phyloP scores from a whole-genome alignment of 148 eudicot genomes.

The Camellia granthamiana region DNA sequence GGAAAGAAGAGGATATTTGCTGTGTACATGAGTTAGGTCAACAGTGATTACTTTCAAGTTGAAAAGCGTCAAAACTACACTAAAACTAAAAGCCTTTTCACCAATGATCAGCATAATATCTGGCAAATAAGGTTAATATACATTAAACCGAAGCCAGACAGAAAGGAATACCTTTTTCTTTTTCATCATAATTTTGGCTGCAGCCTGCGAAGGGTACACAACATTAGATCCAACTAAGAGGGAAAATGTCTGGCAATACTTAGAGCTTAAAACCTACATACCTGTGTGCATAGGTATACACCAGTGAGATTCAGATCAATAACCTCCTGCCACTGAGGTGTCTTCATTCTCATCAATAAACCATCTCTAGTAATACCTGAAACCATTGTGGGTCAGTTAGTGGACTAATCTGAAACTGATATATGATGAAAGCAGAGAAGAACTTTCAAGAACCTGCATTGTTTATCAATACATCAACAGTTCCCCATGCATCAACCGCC shows the following conservation, averaged over 20 bases:
- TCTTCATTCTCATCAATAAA: constrained; percentile 90
- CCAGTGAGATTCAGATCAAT: constrained; percentile 94
- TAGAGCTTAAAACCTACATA: constrained; percentile 21
- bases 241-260: background rate
- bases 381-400: constrained; percentile 12
- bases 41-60: background rate
- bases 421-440: background rate
- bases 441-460: constrained; percentile 68
- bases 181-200: constrained; percentile 79
- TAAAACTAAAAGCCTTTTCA: background rate
- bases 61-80: background rate
- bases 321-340: constrained; percentile 89
- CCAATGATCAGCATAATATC: background rate
- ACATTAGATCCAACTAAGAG: background rate
- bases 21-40: background rate
- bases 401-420: background rate
- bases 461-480: constrained; percentile 85
- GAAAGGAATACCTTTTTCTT: constrained; percentile 66
- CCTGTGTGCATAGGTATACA: constrained; percentile 92
- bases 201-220: constrained; percentile 56
- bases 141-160: background rate
- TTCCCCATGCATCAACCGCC: constrained; percentile 97
- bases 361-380: constrained; percentile 94
- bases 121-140: background rate
- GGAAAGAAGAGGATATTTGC: background rate